phyloP scores from a whole-genome alignment of 2,329 filamentous ascomycete species.

The Fusarium euwallaceae region DNA sequence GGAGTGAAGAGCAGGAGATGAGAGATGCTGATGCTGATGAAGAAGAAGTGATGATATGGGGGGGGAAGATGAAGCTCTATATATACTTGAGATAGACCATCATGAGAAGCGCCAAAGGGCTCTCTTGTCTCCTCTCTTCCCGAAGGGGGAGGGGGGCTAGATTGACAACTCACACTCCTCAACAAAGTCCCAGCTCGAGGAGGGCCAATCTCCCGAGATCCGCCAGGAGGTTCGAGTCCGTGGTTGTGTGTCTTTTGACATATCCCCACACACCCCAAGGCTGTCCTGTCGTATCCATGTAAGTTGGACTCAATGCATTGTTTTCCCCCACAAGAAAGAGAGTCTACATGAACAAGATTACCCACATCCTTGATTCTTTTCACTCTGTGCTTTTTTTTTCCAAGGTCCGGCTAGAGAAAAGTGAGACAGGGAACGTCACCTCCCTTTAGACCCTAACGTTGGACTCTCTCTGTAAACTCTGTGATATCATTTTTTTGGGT shows the following conservation, averaged over 20 bases:
- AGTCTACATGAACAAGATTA: conserved; percentile 1
- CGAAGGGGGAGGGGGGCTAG: neutral
- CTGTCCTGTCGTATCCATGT: neutral
- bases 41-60: conserved; percentile 12
- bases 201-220: conserved; percentile 3
- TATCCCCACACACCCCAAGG: neutral
- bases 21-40: conserved; percentile 23
- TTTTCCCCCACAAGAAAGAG: neutral
- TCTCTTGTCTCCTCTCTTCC: conserved; percentile 4
- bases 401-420: neutral
- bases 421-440: neutral
- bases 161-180: conserved; percentile 14
- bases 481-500: neutral
- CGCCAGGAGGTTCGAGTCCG: neutral
- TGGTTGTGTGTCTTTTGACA: neutral
- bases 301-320: neutral
- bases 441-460: neutral
- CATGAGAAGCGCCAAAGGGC: neutral
- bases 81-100: conserved; percentile 22
- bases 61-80: conserved; percentile 23
- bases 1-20: conserved; percentile 29
- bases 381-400: neutral
- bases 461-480: neutral
- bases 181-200: neutral
- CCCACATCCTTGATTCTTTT: neutral